Evolutionary conservation across 2,329 filamentous ascomycete genomes (phyloP), one percentile per base, ranked within the genome.

Genomic region (Penicillium sp.): DNA sequence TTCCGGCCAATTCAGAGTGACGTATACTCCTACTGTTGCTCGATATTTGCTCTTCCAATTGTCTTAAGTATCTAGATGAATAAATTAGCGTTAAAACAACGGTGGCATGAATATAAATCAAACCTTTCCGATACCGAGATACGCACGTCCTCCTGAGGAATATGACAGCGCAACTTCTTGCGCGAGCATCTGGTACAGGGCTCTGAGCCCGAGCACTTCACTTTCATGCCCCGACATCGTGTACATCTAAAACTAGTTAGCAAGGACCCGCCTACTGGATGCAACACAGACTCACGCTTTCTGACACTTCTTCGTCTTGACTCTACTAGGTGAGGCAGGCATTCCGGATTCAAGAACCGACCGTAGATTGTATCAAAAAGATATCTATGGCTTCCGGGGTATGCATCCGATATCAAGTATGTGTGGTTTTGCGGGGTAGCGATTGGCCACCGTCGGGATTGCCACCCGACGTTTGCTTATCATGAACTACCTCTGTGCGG

Each of bases 201-300:
- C 14, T 62, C 53, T 1, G 64, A 60, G 14, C 66, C 65, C 1
- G 66, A 68, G 45, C 65, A 68, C 53, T 67, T 68, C 12, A 68
- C 66, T 54, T 68, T 68, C 65, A 67, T 67, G 3, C 60, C 58
- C 33, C 66, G 66, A 58, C 66, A 68, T 62, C 64, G 55, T 53
- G 57, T 54, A 53, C 66, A 68, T 26, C 66, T 67, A 45, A 11
- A 20, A 37, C 7, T n/a, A 51, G 42, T 49, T 51, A 25, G 23
- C 14, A 26, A 20, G 31, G 22, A 12, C 18, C 22, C n/a, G 12
- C 7, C 3, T 42, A 6, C 29, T 22, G 15, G 29, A n/a, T 12
- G 3, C 25, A 40, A 4, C 23, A 29, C 23, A 11, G 11, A 65
- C 62, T 59, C 37, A 63, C 62, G 62, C 62, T 49, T 33, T 60